Conservation (phyloP, 2,329 filamentous ascomycete genomes). For the Bimuria novae-zelandiae region DNA sequence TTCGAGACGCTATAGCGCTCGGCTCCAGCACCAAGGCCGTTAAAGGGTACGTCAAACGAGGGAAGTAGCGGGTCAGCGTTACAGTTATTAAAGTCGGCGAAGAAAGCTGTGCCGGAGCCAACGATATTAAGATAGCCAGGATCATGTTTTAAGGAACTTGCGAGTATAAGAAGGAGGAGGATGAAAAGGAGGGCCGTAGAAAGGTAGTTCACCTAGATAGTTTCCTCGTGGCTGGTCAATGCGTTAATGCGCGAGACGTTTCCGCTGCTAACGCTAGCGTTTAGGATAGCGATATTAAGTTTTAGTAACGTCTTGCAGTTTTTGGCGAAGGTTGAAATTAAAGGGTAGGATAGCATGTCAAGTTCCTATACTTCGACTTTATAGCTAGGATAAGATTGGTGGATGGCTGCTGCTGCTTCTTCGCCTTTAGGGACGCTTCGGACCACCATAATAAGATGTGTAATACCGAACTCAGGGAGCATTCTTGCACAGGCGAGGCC, state of each 20-base stretch:
- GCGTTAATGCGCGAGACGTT: constrained; percentile 35
- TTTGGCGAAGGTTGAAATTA: constrained; percentile 25
- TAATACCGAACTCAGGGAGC: constrained; percentile 26
- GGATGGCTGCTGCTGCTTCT: constrained; percentile 22
- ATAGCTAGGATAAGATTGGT: constrained; percentile 15
- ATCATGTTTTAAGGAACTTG: constrained; percentile 45
- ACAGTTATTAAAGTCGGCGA: constrained; percentile 12
- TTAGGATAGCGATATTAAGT: constrained; percentile 39
- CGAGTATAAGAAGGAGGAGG: constrained; percentile 48
- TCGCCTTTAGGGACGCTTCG: constrained; percentile 34
- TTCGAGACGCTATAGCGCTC: constrained; percentile 27
- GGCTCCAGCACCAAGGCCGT: constrained; percentile 4
- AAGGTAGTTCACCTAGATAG: constrained; percentile 61
- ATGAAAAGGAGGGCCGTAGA: constrained; percentile 58
- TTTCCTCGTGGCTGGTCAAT: constrained; percentile 50
- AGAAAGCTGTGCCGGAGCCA: constrained; percentile 2
- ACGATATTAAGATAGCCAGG: constrained; percentile 21
- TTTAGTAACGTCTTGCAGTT: constrained; percentile 14
- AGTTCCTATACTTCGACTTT: constrained; percentile 33
- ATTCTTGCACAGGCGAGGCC: constrained; percentile 31
- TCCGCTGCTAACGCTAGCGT: constrained; percentile 35
- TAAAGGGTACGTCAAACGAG: constrained; percentile 35
- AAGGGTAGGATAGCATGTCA: constrained; percentile 31
- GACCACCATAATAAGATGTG: constrained; percentile 37
- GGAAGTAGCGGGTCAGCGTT: constrained; percentile 17